phyloP scores from a whole-genome alignment of 306 rosid genomes.

The Quercus alba region DNA sequence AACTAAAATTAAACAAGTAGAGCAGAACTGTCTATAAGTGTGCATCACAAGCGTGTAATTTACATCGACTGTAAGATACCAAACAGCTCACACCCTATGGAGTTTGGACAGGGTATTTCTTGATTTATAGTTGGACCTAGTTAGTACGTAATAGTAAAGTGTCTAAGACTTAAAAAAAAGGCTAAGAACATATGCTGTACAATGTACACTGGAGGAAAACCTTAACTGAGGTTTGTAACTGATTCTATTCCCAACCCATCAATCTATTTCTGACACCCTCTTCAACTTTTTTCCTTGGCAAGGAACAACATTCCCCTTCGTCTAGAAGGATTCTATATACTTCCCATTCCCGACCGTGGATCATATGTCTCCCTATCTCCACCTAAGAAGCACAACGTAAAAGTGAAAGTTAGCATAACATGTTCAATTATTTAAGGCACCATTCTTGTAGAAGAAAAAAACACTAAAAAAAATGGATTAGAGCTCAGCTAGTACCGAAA shows the following conservation, averaged over 20 bases:
- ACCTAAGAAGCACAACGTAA: slow-evolving; percentile 29
- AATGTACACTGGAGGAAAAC: slow-evolving; percentile 1
- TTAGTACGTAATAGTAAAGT: background rate
- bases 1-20: background rate
- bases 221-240: background rate
- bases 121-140: background rate
- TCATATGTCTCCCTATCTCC: slow-evolving; percentile 49
- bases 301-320: slow-evolving; percentile 30
- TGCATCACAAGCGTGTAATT: background rate
- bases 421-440: background rate
- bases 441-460: background rate
- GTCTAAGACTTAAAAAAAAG: background rate
- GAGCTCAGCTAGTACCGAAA: slow-evolving; percentile 36
- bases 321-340: slow-evolving; percentile 50
- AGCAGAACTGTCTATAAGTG: background rate
- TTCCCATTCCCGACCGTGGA: slow-evolving; percentile 55
- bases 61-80: background rate
- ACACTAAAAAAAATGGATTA: background rate
- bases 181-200: slow-evolving; percentile 16
- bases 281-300: slow-evolving; percentile 40
- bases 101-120: background rate
- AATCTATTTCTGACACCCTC: slow-evolving; percentile 43
- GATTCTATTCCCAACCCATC: slow-evolving; percentile 50
- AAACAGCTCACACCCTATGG: background rate
- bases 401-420: background rate